phyloP scores from a whole-genome alignment of 768 basidiomycete genomes.

The Hygrophorus russula region DNA sequence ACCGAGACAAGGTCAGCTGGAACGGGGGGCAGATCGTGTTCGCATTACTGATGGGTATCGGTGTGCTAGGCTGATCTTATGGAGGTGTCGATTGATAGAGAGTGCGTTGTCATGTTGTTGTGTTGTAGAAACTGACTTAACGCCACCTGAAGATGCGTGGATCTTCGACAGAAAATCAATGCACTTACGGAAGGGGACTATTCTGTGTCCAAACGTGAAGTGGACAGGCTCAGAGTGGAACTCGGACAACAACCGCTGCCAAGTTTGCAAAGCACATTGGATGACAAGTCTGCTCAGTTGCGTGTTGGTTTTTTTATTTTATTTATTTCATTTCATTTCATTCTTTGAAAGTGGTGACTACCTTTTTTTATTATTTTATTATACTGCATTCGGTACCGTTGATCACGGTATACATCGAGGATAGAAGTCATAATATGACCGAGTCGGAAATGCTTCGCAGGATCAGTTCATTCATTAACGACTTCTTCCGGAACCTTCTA shows the following conservation, averaged over 20 bases:
- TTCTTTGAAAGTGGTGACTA: too few species aligned
- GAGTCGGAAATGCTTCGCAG: too few species aligned
- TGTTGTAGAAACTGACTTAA: background rate
- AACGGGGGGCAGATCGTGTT: background rate
- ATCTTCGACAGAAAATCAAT: slow-evolving; percentile 58
- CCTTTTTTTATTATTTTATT: too few species aligned
- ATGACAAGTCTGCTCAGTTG: slow-evolving; percentile 52
- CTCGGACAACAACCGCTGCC: slow-evolving; percentile 69
- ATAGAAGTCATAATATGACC: too few species aligned
- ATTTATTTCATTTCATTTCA: too few species aligned
- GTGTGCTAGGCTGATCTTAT: slow-evolving; percentile 49
- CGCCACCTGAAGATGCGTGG: slow-evolving; percentile 36
- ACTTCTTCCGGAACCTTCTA: too few species aligned
- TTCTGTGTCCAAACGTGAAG: slow-evolving; percentile 59
- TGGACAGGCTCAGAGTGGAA: slow-evolving; percentile 64
- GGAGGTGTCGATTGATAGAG: slow-evolving; percentile 55
- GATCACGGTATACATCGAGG: too few species aligned
- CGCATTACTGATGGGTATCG: slow-evolving; percentile 14
- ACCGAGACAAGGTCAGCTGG: slow-evolving; percentile 53
- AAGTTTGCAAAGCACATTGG: slow-evolving; percentile 58
- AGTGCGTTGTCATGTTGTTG: slow-evolving; percentile 27
- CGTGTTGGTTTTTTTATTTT: slow-evolving; percentile 13
- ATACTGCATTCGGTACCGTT: too few species aligned
- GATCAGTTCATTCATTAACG: too few species aligned
- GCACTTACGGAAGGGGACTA: slow-evolving; percentile 69